Conservation (phyloP, 2,329 filamentous ascomycete species). For the Whalleya microplaca region DNA sequence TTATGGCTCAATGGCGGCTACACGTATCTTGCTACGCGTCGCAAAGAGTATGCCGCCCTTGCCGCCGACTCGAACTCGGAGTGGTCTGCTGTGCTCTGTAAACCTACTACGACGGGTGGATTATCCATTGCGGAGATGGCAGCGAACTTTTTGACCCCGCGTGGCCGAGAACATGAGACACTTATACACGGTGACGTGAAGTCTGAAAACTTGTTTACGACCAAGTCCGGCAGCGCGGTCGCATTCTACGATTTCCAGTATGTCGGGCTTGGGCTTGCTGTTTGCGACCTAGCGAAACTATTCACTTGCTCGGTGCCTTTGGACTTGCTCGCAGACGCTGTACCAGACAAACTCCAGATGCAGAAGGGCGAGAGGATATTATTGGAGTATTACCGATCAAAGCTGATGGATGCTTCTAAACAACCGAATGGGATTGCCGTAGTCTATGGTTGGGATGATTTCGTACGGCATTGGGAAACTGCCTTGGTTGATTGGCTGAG, state of each 20-base stretch:
- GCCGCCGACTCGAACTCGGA: constrained; percentile 51
- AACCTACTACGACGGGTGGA: constrained; percentile 24
- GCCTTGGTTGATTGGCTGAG: constrained; percentile 70
- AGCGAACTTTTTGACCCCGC: constrained; percentile 54
- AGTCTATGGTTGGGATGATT: constrained; percentile 56
- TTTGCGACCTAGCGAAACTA: constrained; percentile 68
- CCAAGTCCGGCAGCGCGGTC: constrained; percentile 49
- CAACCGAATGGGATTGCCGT: constrained; percentile 22
- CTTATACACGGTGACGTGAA: constrained; percentile 72
- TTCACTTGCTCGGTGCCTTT: constrained; percentile 68
- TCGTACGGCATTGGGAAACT: constrained; percentile 66
- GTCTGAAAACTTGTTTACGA: constrained; percentile 69
- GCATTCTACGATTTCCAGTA: constrained; percentile 75
- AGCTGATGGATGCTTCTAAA: constrained; percentile 36
- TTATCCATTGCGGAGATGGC: constrained; percentile 55
- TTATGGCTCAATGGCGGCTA: constrained; percentile 70
- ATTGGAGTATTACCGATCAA: constrained; percentile 53
- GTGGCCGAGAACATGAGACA: constrained; percentile 50
- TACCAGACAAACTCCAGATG: constrained; percentile 51
- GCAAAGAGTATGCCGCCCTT: constrained; percentile 57
- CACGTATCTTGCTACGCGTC: constrained; percentile 68
- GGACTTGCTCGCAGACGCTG: constrained; percentile 48
- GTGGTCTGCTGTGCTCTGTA: constrained; percentile 58
- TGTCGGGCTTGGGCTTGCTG: constrained; percentile 64
- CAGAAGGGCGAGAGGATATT: constrained; percentile 52